phyloP scores from a whole-genome alignment of 2,329 filamentous ascomycete species.

The Botrytis medusae region DNA sequence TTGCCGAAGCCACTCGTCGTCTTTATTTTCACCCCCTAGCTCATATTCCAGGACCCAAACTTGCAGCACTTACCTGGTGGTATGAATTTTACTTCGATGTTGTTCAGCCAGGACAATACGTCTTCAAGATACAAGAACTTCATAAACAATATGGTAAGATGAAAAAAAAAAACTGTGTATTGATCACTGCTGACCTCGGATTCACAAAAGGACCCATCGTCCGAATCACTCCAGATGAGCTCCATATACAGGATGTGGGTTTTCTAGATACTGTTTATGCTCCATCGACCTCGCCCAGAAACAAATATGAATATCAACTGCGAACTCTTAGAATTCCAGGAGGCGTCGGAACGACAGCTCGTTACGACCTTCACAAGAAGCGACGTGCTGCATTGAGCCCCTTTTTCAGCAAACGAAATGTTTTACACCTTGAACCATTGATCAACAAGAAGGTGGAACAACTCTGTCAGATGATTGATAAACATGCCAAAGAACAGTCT shows the following conservation, averaged over 20 bases:
- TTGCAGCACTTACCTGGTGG: slow-evolving; percentile 30
- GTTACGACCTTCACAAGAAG: neutral
- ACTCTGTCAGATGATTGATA: neutral
- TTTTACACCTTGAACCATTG: neutral
- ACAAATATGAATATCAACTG: neutral
- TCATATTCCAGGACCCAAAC: slow-evolving; percentile 31
- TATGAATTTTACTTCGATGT: slow-evolving; percentile 30
- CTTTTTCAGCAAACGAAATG: neutral
- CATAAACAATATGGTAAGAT: slow-evolving; percentile 30
- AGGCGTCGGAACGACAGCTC: neutral
- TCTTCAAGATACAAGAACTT: slow-evolving; percentile 25
- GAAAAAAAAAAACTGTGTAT: neutral
- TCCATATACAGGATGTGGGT: neutral
- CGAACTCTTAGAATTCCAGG: neutral
- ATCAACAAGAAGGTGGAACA: neutral
- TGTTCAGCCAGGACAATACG: slow-evolving; percentile 23
- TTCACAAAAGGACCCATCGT: neutral
- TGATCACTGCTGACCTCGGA: neutral
- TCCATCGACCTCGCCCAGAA: neutral
- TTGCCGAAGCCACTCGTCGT: neutral
- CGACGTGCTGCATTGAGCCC: neutral
- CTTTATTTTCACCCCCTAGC: neutral
- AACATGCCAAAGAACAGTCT: neutral
- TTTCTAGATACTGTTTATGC: neutral
- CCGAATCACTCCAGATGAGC: neutral